Conservation (phyloP, 345 rosid species). For the Reutealis trisperma region DNA sequence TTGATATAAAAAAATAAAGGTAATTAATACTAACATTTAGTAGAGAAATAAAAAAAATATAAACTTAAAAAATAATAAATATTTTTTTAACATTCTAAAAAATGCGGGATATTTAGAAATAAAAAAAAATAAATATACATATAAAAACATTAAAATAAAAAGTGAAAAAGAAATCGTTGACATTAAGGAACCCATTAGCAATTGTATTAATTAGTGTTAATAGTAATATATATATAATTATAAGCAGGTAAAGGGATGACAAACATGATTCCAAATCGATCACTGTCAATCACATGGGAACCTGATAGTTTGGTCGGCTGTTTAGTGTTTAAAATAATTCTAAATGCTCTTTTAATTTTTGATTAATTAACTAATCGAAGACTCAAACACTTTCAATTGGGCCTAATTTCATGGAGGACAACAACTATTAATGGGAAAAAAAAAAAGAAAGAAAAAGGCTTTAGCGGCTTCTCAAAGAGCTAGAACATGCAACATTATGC, state of each 20-base stretch:
- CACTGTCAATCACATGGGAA: slow-evolving; percentile 59
- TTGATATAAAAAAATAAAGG: too few species aligned
- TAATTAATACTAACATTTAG: too few species aligned
- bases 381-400: background rate
- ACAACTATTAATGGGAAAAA: slow-evolving; percentile 17
- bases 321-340: slow-evolving; percentile 34
- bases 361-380: slow-evolving; percentile 31
- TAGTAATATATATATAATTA: too few species aligned
- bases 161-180: slow-evolving; percentile 24
- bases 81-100: too few species aligned
- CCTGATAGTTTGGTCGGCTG: slow-evolving; percentile 52
- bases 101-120: too few species aligned
- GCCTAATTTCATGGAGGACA: background rate
- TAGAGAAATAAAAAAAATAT: too few species aligned
- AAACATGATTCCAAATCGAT: slow-evolving; percentile 43
- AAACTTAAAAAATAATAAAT: too few species aligned
- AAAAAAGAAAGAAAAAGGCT: slow-evolving; percentile 5
- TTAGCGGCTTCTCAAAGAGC: slow-evolving; percentile 25
- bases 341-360: slow-evolving; percentile 30
- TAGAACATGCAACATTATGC: slow-evolving; percentile 46
- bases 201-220: slow-evolving; percentile 10
- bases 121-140: too few species aligned
- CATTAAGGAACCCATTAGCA: slow-evolving; percentile 14
- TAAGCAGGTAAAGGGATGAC: slow-evolving; percentile 36
- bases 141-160: too few species aligned